phyloP scores from a whole-genome alignment of 371 early-diverging fungal species.

The Mortierella sp. region DNA sequence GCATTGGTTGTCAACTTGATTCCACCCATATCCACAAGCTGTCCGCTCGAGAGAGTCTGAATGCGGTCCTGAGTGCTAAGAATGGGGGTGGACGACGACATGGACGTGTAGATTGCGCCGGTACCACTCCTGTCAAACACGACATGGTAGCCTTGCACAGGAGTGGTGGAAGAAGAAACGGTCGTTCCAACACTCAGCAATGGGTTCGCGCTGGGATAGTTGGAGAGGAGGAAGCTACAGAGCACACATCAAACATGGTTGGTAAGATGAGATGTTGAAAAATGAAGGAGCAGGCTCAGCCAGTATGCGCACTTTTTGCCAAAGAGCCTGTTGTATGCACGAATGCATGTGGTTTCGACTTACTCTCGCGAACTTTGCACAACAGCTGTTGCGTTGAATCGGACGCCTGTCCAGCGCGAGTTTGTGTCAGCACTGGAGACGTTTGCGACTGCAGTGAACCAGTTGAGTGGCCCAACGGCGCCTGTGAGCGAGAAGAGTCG shows the following conservation, averaged over 20 bases:
- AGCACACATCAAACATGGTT: neutral
- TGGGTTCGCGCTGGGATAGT: conserved; percentile 16
- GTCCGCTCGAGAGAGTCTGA: conserved; percentile 13
- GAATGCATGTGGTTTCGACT: too few species aligned
- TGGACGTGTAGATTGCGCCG: conserved; percentile 11
- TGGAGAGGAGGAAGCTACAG: conserved; percentile 15
- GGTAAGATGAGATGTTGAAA: neutral
- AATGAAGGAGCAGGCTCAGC: neutral
- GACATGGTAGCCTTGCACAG: conserved; percentile 30
- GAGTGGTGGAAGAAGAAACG: conserved; percentile 20
- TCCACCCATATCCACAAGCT: conserved; percentile 35
- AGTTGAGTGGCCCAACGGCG: conserved; percentile 14
- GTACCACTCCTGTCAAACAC: conserved; percentile 32
- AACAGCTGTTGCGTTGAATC: conserved; percentile 23
- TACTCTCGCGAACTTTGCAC: conserved; percentile 18
- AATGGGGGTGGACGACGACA: neutral
- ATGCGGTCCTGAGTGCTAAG: conserved; percentile 4
- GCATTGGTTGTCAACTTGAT: conserved; percentile 23
- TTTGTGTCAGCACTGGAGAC: conserved; percentile 1
- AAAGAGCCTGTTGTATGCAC: too few species aligned
- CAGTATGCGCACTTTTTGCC: too few species aligned
- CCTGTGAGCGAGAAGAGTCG: conserved; percentile 27
- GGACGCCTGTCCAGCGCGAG: conserved; percentile 34
- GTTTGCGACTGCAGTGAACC: conserved; percentile 31
- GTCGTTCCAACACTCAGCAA: conserved; percentile 34